These are phyloP conservation scores for Trypanosoma boissoni DNA, from an alignment of 208 protist genomes.

Conservation along the genomic window DNA sequence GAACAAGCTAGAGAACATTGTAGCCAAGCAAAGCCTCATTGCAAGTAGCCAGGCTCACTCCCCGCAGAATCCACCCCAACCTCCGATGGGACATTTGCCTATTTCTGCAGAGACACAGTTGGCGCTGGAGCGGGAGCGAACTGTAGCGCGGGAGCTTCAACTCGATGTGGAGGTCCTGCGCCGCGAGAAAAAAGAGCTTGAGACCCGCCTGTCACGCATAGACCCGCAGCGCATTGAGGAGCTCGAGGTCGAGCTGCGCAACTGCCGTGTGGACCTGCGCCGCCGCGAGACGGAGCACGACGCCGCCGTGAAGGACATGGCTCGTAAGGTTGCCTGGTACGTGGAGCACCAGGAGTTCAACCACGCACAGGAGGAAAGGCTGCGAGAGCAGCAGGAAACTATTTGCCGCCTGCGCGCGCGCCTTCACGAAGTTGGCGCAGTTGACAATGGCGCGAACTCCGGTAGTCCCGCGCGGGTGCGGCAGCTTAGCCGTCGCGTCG, in stretches of 20 bases:
- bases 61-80: neutral
- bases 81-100: neutral
- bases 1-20: conserved; percentile 45
- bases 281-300: conserved; percentile 30
- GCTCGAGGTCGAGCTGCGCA: conserved; percentile 30
- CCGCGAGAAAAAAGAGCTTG: conserved; percentile 16
- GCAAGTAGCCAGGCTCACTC: conserved; percentile 28
- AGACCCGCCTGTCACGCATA: conserved; percentile 19
- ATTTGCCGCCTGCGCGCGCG: conserved; percentile 32
- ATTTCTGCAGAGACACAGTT: conserved; percentile 10
- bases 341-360: conserved; percentile 39
- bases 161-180: conserved; percentile 27
- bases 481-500: conserved; percentile 34
- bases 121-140: conserved; percentile 21
- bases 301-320: conserved; percentile 33
- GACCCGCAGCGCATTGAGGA: conserved; percentile 27
- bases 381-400: conserved; percentile 36
- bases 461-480: conserved; percentile 18
- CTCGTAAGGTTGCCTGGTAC: conserved; percentile 38
- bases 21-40: conserved; percentile 68
- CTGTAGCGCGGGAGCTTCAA: conserved; percentile 29
- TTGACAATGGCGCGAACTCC: conserved; percentile 7
- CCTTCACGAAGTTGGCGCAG: conserved; percentile 17
- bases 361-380: conserved; percentile 30
- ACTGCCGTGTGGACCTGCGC: conserved; percentile 22